Evolutionary conservation across 768 basidiomycete genomes (phyloP), one percentile per base, ranked within the genome.

Genomic region (Tylopilus subfusipes): DNA sequence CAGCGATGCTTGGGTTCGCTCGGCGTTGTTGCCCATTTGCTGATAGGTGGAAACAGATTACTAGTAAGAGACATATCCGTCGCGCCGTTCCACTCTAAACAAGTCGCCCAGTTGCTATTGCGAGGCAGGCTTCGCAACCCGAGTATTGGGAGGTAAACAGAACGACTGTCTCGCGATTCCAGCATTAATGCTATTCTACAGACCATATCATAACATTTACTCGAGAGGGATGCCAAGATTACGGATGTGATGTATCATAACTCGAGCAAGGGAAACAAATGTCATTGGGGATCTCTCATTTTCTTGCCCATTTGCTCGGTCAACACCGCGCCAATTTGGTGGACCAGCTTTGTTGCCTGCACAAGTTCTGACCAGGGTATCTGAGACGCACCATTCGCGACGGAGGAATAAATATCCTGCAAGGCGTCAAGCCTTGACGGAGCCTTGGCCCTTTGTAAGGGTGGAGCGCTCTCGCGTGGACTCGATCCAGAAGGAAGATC

Each of bases 281-380:
- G 30, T 70, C 27, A 62, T 13, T 14, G 9, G 7, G 54, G 47
- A 50, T 51, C 55, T 11, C 57, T 56, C 46, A 76, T 53, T 59
- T 72, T 75, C 57, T 69, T 73, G 40, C 64, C 64, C 62, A 82
- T 70, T 59, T 77, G 73, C 55, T 78, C 77, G 29, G 75, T 78
- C 54, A 83, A 59, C 29, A 71, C 70, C 16, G 71, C 68, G 36
- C 77, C 76, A 18, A 84, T 77, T 59, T 75, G 70, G 56, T 78
- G 73, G 5, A 78, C 75, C 29, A 82, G 58, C 33, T 62, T 70
- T 18, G 75, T 73, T 10, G 79, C 80, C 25, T 76, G 74, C 14
- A 78, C 57, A 14, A 84, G 72, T 56, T 82, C 81, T 22, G 78
- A 69, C 24, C 78, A 67, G 16, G 78, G 72, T 30, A 79, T 71